A percentile compares a stretch with the other conserved stretches of the same genome.
phyloP scores from a whole-genome alignment of 1,139 yeast genomes.

The Candida sanyaensis region DNA sequence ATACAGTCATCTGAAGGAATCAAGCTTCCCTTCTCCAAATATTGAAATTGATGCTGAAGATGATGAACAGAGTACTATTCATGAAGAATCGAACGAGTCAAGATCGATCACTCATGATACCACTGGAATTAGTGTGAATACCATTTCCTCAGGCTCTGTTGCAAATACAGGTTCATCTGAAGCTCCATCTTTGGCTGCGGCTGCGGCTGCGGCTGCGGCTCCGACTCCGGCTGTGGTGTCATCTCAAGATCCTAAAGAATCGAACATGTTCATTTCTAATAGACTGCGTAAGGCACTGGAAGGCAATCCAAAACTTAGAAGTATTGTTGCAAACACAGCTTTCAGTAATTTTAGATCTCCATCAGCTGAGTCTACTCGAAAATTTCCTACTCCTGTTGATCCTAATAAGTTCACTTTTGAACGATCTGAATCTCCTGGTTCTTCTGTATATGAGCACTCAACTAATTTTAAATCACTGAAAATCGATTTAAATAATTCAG shows the following conservation, averaged over 20 bases:
- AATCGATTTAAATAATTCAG: constrained; percentile 6
- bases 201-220: too few species aligned
- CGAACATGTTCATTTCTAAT: neutral
- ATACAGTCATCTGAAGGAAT: constrained; percentile 3
- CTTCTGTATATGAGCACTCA: neutral
- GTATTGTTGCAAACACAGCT: constrained; percentile 39
- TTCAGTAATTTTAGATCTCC: constrained; percentile 39
- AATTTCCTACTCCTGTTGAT: constrained; percentile 7
- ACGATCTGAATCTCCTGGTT: neutral
- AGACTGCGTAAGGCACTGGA: constrained; percentile 10
- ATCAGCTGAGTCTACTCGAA: constrained; percentile 11
- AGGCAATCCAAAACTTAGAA: constrained; percentile 8
- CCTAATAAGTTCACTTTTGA: neutral
- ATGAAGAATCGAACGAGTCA: constrained; percentile 2
- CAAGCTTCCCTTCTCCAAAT: constrained; percentile 18
- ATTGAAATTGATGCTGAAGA: constrained; percentile 9
- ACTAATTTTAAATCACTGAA: neutral
- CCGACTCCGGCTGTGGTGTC: too few species aligned
- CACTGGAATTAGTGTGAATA: too few species aligned
- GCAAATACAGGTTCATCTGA: neutral
- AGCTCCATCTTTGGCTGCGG: too few species aligned
- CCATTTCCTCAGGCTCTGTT: neutral
- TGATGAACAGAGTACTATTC: constrained; percentile 7
- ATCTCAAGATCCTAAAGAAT: neutral
- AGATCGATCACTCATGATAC: neutral